Conservation (phyloP, 1,284 basidiomycete species). For the Sanghuangporus weigelae region DNA sequence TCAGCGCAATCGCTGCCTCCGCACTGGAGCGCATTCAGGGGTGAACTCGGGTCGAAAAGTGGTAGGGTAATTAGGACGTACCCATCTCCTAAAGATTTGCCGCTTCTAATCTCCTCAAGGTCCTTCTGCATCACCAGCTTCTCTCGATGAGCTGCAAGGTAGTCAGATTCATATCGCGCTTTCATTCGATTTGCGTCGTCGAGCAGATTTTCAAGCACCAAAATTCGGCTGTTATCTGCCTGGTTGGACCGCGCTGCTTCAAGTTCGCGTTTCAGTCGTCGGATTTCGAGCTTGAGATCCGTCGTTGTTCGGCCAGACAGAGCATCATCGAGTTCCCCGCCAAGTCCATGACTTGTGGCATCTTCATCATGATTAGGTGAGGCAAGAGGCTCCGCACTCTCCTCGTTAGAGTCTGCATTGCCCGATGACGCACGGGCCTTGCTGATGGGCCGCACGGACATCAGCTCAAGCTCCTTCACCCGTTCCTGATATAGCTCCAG, state of each 20-base stretch:
- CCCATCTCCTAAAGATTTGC: constrained; percentile 81
- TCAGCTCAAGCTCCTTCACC: constrained; percentile 82
- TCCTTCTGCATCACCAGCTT: constrained; percentile 78
- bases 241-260: constrained; percentile 70
- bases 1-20: constrained; percentile 83
- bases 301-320: constrained; percentile 85
- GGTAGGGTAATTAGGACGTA: constrained; percentile 31
- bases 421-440: constrained; percentile 21
- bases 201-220: constrained; percentile 86
- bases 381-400: constrained; percentile 36
- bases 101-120: constrained; percentile 85
- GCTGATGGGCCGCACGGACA: constrained; percentile 40
- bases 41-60: constrained; percentile 14
- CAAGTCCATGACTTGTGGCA: constrained; percentile 53
- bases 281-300: constrained; percentile 81
- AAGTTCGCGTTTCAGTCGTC: constrained; percentile 79
- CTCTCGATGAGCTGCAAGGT: constrained; percentile 79
- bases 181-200: constrained; percentile 91
- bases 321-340: constrained; percentile 82
- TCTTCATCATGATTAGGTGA: constrained; percentile 33
- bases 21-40: constrained; percentile 39
- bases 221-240: constrained; percentile 65
- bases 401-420: constrained; percentile 23
- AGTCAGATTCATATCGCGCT: constrained; percentile 84
- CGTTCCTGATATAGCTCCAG: constrained; percentile 88